These are phyloP conservation scores for Aspergillus panamensis DNA, from an alignment of 495 filamentous ascomycete species.

Conservation along the genomic window DNA sequence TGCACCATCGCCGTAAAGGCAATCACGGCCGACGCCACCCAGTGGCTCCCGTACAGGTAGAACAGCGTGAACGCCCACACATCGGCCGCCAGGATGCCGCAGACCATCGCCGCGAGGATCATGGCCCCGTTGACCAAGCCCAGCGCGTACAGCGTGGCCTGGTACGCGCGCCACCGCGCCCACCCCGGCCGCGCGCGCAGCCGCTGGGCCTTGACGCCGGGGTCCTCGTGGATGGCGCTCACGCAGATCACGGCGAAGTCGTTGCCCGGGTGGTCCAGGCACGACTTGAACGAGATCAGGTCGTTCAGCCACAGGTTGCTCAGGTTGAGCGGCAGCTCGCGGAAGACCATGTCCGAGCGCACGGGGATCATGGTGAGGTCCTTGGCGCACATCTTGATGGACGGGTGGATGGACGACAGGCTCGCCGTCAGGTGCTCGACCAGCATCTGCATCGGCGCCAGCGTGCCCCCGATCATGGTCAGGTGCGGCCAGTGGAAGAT, in stretches of 20 bases:
- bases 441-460: conserved; percentile 30
- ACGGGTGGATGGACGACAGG: conserved; percentile 25
- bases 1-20: conserved; percentile 24
- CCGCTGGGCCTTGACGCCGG: not conserved
- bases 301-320: conserved; percentile 29
- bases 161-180: conserved; percentile 12
- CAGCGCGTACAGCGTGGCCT: conserved; percentile 19
- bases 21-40: conserved; percentile 23
- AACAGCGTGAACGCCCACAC: conserved; percentile 30
- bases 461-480: conserved; percentile 31
- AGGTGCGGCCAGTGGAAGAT: conserved; percentile 32
- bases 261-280: conserved; percentile 20
- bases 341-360: conserved; percentile 27
- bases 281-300: conserved; percentile 24
- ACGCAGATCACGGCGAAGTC: conserved; percentile 27
- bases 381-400: conserved; percentile 27
- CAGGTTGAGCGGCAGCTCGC: conserved; percentile 26
- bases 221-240: conserved; percentile 8
- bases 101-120: conserved; percentile 23
- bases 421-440: conserved; percentile 28
- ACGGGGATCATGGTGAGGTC: conserved; percentile 28
- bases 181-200: conserved; percentile 10
- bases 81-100: conserved; percentile 25
- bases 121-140: conserved; percentile 24
- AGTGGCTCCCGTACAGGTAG: conserved; percentile 27